A percentile compares a stretch with the other conserved stretches of the same genome.
phyloP scores from a whole-genome alignment of 495 filamentous ascomycete genomes.

The Wilcoxina mikolae region DNA sequence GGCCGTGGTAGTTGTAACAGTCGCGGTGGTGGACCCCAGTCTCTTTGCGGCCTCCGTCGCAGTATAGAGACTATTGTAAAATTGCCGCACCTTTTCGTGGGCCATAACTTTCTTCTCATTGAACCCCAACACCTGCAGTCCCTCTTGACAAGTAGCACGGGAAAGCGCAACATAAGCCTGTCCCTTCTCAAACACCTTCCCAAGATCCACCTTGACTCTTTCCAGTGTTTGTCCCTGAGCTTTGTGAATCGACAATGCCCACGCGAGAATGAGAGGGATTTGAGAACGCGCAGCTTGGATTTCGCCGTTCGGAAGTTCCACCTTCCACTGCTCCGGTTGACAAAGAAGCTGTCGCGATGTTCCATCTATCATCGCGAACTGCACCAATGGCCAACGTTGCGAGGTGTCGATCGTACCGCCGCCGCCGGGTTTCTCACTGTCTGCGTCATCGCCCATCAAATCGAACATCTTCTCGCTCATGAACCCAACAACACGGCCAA shows the following conservation, averaged over 20 bases:
- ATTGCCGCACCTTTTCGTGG: constrained; percentile 67
- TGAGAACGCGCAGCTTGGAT: constrained; percentile 71
- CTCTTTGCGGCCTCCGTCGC: constrained; percentile 29
- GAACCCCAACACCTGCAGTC: constrained; percentile 78
- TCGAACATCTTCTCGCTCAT: constrained; percentile 73
- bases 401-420: constrained; percentile 28
- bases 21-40: background rate
- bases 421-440: constrained; percentile 24
- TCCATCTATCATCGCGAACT: constrained; percentile 65
- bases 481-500: constrained; percentile 73
- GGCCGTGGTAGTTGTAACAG: background rate
- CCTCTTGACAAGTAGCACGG: constrained; percentile 72
- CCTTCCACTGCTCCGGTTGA: constrained; percentile 81
- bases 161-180: constrained; percentile 73
- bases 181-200: constrained; percentile 86
- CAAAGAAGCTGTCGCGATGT: constrained; percentile 63
- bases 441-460: constrained; percentile 39
- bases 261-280: constrained; percentile 79
- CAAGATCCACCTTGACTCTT: constrained; percentile 85
- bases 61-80: constrained; percentile 66
- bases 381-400: constrained; percentile 62
- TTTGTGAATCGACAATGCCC: constrained; percentile 96
- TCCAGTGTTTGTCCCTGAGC: constrained; percentile 94
- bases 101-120: constrained; percentile 88
- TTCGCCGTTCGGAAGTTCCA: constrained; percentile 89